Evolutionary conservation across 1,139 yeast species (phyloP).

Genomic region (Yamadazyma spencermartinsiae): DNA sequence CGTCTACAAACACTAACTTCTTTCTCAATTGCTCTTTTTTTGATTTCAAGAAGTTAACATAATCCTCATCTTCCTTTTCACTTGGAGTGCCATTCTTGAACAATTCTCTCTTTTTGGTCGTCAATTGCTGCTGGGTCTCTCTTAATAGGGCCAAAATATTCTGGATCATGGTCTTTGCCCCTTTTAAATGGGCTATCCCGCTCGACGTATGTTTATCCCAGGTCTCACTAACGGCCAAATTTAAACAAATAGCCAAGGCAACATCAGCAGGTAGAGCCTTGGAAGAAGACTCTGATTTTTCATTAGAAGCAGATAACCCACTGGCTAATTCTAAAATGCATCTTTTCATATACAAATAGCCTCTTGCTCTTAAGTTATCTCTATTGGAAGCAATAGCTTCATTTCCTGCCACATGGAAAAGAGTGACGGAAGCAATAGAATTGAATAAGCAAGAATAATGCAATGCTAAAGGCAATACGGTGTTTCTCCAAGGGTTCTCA

Average conservation of each 20-base stretch:
- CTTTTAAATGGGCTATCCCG: slow-evolving; percentile 67
- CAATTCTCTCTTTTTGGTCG: slow-evolving; percentile 15
- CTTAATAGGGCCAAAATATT: slow-evolving; percentile 38
- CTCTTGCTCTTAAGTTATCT: slow-evolving; percentile 44
- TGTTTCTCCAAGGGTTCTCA: slow-evolving; percentile 69
- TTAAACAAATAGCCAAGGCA: slow-evolving; percentile 63
- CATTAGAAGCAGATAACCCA: slow-evolving; percentile 42
- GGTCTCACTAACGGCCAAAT: slow-evolving; percentile 63
- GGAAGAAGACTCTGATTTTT: slow-evolving; percentile 11
- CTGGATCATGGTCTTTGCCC: slow-evolving; percentile 63
- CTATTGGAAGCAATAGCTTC: slow-evolving; percentile 36
- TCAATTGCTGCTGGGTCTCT: slow-evolving; percentile 24
- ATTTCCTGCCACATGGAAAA: slow-evolving; percentile 58
- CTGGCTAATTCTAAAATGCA: slow-evolving; percentile 60
- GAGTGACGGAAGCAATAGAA: slow-evolving; percentile 65
- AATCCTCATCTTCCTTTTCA: slow-evolving; percentile 16
- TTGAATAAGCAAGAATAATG: slow-evolving; percentile 57
- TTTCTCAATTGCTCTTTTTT: slow-evolving; percentile 21
- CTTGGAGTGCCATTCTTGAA: slow-evolving; percentile 11
- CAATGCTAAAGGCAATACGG: slow-evolving; percentile 55
- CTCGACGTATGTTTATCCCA: slow-evolving; percentile 69
- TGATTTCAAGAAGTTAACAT: slow-evolving; percentile 13
- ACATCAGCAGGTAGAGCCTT: slow-evolving; percentile 59
- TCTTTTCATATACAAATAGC: slow-evolving; percentile 57
- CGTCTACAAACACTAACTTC: slow-evolving; percentile 33